A percentile compares a stretch with the other conserved stretches of the same genome.
Evolutionary conservation across 805 yeast species (phyloP).

Genomic region (Saccharomyces paradoxus): DNA sequence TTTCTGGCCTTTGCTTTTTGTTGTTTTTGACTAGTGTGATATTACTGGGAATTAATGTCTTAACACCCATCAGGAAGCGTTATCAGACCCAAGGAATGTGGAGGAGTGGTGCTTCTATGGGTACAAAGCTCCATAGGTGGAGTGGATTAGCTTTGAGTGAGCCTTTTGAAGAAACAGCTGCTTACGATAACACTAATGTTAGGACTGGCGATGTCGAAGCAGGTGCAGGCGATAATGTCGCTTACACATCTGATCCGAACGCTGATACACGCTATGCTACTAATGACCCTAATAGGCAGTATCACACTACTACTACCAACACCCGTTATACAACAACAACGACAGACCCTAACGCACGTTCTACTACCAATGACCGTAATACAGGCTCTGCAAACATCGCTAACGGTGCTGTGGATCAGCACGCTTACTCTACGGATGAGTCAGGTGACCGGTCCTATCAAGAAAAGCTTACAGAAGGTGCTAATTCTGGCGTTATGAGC

Average conservation of each 20-base stretch:
- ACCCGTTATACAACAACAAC: not conserved
- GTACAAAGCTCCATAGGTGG: constrained; percentile 16
- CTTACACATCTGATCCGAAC: not conserved
- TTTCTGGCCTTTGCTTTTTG: constrained; percentile 25
- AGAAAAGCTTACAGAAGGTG: constrained; percentile 7
- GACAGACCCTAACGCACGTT: not conserved
- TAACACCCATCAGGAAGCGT: constrained; percentile 18
- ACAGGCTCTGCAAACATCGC: not conserved
- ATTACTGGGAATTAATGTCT: constrained; percentile 25
- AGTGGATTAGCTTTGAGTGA: constrained; percentile 17
- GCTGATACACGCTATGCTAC: not conserved
- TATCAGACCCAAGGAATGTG: constrained; percentile 20
- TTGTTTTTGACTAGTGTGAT: constrained; percentile 22
- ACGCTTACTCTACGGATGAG: constrained; percentile 7
- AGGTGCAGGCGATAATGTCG: constrained; percentile 1
- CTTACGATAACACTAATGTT: not conserved
- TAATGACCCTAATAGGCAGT: not conserved
- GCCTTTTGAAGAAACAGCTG: constrained; percentile 1
- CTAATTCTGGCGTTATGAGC: constrained; percentile 1
- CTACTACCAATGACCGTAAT: not conserved
- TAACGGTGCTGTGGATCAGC: constrained; percentile 3
- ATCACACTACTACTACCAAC: not conserved
- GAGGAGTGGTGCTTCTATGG: constrained; percentile 14
- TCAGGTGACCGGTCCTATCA: constrained; percentile 4
- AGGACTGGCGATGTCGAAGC: constrained; percentile 4